Conservation (phyloP, 225 moss, liverwort and hornwort species). For the Pseudisothecium myosuroides region DNA sequence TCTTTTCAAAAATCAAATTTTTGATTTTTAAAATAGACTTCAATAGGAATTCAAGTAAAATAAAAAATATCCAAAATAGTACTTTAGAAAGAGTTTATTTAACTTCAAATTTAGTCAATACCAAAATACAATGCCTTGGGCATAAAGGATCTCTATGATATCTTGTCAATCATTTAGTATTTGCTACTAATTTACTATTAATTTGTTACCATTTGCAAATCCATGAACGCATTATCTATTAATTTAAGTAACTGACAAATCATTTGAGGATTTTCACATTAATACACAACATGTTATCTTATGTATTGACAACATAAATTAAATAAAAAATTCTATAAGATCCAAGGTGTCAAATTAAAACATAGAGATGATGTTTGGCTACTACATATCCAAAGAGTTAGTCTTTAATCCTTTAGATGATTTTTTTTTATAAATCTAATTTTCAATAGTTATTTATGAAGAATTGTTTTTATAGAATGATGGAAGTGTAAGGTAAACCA, state of each 20-base stretch:
- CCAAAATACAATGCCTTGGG: too few relatives aligned
- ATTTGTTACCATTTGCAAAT: neutral
- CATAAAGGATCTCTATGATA: rapidly evolving
- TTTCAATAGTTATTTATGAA: neutral
- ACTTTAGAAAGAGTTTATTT: neutral
- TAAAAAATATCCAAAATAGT: neutral
- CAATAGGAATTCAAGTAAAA: neutral
- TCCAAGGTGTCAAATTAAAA: neutral
- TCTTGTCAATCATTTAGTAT: neutral
- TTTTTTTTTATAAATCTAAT: neutral
- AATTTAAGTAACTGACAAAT: neutral
- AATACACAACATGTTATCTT: neutral
- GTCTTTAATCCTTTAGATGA: neutral
- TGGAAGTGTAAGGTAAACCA: neutral
- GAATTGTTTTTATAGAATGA: rapidly evolving
- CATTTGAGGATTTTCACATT: neutral
- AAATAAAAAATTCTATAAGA: neutral
- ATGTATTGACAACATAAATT: neutral
- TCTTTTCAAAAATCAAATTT: too few relatives aligned
- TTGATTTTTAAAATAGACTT: neutral
- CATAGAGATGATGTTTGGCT: neutral
- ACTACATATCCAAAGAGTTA: neutral
- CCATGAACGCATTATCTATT: neutral
- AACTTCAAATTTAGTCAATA: neutral
- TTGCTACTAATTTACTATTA: neutral